A percentile compares a stretch with the other conserved stretches of the same genome.
These are phyloP conservation scores for Boletellus emodensis DNA, from an alignment of 768 basidiomycete species.

Conservation along the genomic window DNA sequence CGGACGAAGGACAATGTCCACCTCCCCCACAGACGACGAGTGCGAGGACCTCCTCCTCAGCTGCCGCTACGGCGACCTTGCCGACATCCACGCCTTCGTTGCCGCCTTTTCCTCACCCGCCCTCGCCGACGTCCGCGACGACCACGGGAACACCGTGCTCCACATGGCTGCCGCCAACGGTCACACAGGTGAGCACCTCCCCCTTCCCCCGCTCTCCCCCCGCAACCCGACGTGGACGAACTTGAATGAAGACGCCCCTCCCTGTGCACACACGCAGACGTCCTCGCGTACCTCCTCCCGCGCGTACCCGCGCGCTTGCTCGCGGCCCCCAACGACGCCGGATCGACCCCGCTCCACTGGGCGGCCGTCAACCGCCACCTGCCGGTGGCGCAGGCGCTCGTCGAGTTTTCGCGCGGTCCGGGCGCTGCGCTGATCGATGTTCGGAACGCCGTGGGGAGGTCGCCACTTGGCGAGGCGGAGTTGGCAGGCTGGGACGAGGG, in stretches of 20 bases:
- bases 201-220: background rate
- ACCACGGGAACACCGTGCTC: slow-evolving; percentile 71
- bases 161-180: slow-evolving; percentile 92
- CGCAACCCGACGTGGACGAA: slow-evolving; percentile 31
- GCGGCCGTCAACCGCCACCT: slow-evolving; percentile 83
- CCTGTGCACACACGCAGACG: slow-evolving; percentile 54
- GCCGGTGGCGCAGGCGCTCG: slow-evolving; percentile 51
- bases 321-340: slow-evolving; percentile 58
- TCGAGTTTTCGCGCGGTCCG: slow-evolving; percentile 52
- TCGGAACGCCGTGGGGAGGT: slow-evolving; percentile 67
- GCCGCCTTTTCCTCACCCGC: slow-evolving; percentile 49
- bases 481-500: slow-evolving; percentile 79
- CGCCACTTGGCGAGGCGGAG: slow-evolving; percentile 81
- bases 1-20: no score
- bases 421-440: slow-evolving; percentile 70
- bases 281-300: slow-evolving; percentile 72
- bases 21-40: slow-evolving; percentile 54
- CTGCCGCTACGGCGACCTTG: slow-evolving; percentile 84
- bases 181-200: slow-evolving; percentile 62
- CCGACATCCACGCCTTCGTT: slow-evolving; percentile 69
- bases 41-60: slow-evolving; percentile 74
- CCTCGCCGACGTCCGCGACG: slow-evolving; percentile 57
- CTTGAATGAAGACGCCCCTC: slow-evolving; percentile 37
- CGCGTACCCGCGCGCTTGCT: slow-evolving; percentile 51
- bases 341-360: slow-evolving; percentile 90